Evolutionary conservation across 1,284 basidiomycete species (phyloP).

Genomic region (Pseudozyma thailandica): DNA sequence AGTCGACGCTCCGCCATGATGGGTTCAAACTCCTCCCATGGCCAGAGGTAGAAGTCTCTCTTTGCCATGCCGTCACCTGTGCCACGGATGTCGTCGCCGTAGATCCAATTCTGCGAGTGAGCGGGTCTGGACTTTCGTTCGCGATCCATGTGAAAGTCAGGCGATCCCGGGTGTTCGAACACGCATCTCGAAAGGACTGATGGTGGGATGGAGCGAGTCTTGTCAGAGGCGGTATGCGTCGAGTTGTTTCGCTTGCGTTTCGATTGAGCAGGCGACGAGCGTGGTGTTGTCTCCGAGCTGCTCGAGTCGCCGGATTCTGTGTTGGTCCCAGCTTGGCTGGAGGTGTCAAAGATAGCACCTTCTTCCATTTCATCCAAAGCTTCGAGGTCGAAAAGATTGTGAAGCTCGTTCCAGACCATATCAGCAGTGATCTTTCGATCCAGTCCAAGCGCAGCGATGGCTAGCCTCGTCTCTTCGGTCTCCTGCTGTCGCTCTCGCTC

Average conservation of each 20-base stretch:
- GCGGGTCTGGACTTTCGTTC: conserved; percentile 18
- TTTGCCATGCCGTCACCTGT: conserved; percentile 45
- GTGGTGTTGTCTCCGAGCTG: conserved; percentile 25
- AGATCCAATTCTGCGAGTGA: conserved; percentile 41
- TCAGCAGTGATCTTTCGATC: conserved; percentile 26
- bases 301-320: conserved; percentile 32
- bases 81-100: conserved; percentile 37
- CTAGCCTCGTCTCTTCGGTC: conserved; percentile 24
- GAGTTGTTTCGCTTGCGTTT: conserved; percentile 18
- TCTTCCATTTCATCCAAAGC: conserved; percentile 59
- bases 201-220: conserved; percentile 8
- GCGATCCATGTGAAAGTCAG: conserved; percentile 34
- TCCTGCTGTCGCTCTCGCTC: conserved; percentile 37
- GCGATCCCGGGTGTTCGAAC: conserved; percentile 41
- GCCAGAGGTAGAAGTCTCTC: conserved; percentile 49
- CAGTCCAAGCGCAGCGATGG: conserved; percentile 42
- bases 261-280: conserved; percentile 6
- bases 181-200: conserved; percentile 27
- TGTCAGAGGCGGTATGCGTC: conserved; percentile 4
- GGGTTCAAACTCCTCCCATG: conserved; percentile 46
- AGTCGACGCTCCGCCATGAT: conserved; percentile 41
- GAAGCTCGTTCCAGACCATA: conserved; percentile 51
- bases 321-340: conserved; percentile 38
- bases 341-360: conserved; percentile 42
- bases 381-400: conserved; percentile 52